Evolutionary conservation across 768 basidiomycete genomes (phyloP).

Genomic region (Lentinula sp.): DNA sequence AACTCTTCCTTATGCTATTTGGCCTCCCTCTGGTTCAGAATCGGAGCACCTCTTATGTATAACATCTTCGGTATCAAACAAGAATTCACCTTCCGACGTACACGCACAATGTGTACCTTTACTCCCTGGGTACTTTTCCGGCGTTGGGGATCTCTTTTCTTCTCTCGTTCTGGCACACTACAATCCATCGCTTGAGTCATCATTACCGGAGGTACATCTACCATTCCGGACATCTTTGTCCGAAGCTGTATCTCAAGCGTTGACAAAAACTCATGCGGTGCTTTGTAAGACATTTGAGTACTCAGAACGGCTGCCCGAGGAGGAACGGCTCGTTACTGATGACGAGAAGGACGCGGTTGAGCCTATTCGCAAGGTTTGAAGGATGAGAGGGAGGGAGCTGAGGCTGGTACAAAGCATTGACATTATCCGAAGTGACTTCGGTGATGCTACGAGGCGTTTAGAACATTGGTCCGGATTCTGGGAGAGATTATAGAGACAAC

Average conservation of each 20-base stretch:
- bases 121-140: conserved; percentile 89
- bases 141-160: conserved; percentile 96
- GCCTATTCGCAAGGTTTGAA: conserved; percentile 56
- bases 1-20: conserved; percentile 42
- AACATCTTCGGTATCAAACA: conserved; percentile 42
- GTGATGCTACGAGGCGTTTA: conserved; percentile 16
- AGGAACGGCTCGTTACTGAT: conserved; percentile 59
- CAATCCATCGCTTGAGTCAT: conserved; percentile 19
- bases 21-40: conserved; percentile 25
- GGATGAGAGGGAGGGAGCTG: conserved; percentile 85
- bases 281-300: conserved; percentile 55
- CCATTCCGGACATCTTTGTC: conserved; percentile 36
- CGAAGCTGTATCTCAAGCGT: conserved; percentile 57
- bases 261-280: conserved; percentile 73
- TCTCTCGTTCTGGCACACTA: conserved; percentile 86
- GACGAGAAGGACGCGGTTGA: conserved; percentile 66
- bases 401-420: conserved; percentile 75
- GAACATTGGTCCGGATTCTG: conserved; percentile 40
- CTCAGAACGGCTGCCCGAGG: conserved; percentile 50
- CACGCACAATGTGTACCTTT: conserved; percentile 71
- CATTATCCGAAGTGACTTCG: conserved; percentile 46
- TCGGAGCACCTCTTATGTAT: conserved; percentile 71
- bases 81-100: conserved; percentile 34
- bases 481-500: conserved; percentile 6
- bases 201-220: neutral